Evolutionary conservation across 2,329 filamentous ascomycete genomes (phyloP).

Genomic region (Juglanconis oblonga): DNA sequence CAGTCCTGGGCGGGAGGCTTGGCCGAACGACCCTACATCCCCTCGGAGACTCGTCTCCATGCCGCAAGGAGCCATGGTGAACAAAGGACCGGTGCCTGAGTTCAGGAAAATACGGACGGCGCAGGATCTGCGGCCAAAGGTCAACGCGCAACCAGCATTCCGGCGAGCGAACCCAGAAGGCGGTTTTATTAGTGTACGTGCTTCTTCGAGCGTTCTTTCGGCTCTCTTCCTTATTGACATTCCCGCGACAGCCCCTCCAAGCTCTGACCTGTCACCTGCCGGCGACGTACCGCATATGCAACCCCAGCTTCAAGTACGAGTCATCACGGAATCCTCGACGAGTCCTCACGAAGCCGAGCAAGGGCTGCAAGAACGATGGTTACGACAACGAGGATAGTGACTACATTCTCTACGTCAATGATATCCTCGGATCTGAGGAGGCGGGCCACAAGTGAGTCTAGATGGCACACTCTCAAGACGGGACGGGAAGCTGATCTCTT

Average conservation of each 20-base stretch:
- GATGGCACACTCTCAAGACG: not conserved
- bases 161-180: conserved; percentile 93
- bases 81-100: conserved; percentile 75
- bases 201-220: not conserved
- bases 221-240: conserved; percentile 10
- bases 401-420: conserved; percentile 98
- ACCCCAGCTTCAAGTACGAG: conserved; percentile 97
- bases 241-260: conserved; percentile 72
- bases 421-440: conserved; percentile 96
- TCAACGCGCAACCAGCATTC: conserved; percentile 86
- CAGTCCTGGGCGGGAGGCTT: conserved; percentile 61
- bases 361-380: conserved; percentile 96
- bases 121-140: conserved; percentile 74
- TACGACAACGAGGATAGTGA: conserved; percentile 99
- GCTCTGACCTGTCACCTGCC: conserved; percentile 90
- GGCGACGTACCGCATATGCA: conserved; percentile 96
- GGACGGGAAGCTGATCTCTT: conserved; percentile 3
- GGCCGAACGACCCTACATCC: conserved; percentile 52
- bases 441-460: conserved; percentile 84
- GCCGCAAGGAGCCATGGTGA: conserved; percentile 38
- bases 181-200: conserved; percentile 89
- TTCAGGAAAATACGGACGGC: conserved; percentile 75
- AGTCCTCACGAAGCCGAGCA: conserved; percentile 97
- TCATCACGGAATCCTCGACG: conserved; percentile 93
- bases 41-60: conserved; percentile 53